Conservation (phyloP, 345 rosid genomes). For the Physaria fendleri region DNA sequence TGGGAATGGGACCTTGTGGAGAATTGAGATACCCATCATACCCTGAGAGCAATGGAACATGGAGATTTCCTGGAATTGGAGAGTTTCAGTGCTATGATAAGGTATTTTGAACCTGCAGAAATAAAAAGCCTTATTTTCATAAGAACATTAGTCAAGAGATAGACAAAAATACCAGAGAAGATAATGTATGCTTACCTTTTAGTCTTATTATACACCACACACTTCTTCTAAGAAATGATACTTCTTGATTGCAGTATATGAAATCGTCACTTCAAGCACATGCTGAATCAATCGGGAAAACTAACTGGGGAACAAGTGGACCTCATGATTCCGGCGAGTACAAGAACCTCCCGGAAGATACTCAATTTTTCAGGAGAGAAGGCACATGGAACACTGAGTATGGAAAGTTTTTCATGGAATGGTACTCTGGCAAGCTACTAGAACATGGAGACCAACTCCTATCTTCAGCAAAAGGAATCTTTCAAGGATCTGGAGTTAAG, state of each 20-base stretch:
- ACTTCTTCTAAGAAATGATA: constrained; percentile 9
- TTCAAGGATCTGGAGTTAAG: constrained; percentile 59
- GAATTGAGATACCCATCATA: constrained; percentile 88
- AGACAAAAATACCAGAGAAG: neutral
- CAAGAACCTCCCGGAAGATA: constrained; percentile 80
- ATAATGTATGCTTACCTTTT: neutral
- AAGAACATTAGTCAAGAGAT: neutral
- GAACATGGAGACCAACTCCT: constrained; percentile 76
- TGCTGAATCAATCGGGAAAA: constrained; percentile 59
- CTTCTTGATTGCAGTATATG: constrained; percentile 67
- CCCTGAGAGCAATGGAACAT: constrained; percentile 92
- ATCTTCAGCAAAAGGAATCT: constrained; percentile 61
- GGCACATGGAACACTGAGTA: constrained; percentile 91
- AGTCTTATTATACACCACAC: neutral
- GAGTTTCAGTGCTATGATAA: constrained; percentile 98
- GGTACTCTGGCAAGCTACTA: constrained; percentile 76
- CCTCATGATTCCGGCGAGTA: constrained; percentile 90
- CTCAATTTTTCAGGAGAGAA: constrained; percentile 69
- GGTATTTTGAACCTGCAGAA: constrained; percentile 32
- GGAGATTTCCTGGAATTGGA: constrained; percentile 94
- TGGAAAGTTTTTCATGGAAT: constrained; percentile 79
- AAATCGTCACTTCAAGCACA: constrained; percentile 75
- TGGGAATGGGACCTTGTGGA: constrained; percentile 98
- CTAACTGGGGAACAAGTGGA: constrained; percentile 70
- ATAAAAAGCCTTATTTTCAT: neutral